These are phyloP conservation scores for Aphanomyces stellatus DNA, from an alignment of 352 stramenopile genomes.

Conservation along the genomic window DNA sequence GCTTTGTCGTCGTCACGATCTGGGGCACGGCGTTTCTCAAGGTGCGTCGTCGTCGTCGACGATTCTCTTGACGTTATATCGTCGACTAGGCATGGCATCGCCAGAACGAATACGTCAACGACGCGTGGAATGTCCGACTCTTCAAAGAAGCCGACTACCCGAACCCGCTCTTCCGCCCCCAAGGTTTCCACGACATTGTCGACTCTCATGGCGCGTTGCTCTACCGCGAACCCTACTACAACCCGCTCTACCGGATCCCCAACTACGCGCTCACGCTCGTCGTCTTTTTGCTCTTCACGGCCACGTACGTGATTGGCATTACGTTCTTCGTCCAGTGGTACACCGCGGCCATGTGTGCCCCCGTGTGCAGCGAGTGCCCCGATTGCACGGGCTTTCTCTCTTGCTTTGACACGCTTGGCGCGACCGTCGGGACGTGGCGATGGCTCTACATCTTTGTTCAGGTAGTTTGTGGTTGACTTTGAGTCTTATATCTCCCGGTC, in stretches of 20 bases:
- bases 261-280: constrained; percentile 75
- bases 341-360: constrained; percentile 78
- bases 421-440: constrained; percentile 56
- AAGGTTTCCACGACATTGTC: constrained; percentile 66
- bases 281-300: constrained; percentile 71
- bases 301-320: constrained; percentile 65
- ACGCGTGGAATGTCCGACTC: constrained; percentile 72
- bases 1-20: constrained; percentile 59
- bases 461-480: neutral
- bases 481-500: no score
- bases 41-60: neutral
- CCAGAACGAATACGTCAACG: constrained; percentile 73
- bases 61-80: neutral
- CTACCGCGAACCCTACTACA: constrained; percentile 80
- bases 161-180: constrained; percentile 64
- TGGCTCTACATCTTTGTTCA: constrained; percentile 82
- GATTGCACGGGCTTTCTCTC: constrained; percentile 66
- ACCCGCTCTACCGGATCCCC: constrained; percentile 60
- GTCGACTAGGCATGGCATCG: constrained; percentile 34
- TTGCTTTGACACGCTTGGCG: constrained; percentile 70
- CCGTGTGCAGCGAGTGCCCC: constrained; percentile 63
- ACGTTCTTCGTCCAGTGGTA: constrained; percentile 86
- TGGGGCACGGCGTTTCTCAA: constrained; percentile 78
- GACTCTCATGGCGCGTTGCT: constrained; percentile 60
- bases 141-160: constrained; percentile 84